Percentiles rank a stretch among this genome's conserved stretches.
phyloP scores from a whole-genome alignment of 768 basidiomycete species.

The Symmetrospora coprosmae region DNA sequence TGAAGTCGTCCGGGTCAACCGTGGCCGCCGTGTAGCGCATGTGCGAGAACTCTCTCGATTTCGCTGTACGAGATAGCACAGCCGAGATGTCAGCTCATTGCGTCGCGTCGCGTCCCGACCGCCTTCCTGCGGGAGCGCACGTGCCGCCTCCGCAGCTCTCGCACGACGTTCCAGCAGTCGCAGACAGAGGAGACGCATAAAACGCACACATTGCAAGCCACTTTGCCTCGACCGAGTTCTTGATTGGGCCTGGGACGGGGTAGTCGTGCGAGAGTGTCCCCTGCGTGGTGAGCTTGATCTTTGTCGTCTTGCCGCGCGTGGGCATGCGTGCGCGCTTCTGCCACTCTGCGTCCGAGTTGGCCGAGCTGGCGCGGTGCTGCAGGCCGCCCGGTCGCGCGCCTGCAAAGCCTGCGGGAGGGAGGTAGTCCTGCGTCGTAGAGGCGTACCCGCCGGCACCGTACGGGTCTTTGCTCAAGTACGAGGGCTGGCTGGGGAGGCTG shows the following conservation, averaged over 20 bases:
- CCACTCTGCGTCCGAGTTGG: constrained; percentile 18
- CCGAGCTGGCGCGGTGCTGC: neutral
- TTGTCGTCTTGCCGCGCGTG: constrained; percentile 46
- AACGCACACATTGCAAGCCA: constrained; percentile 13
- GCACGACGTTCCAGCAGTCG: neutral
- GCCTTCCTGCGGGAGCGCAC: no score
- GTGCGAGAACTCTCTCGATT: constrained; percentile 62
- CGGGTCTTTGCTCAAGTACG: neutral
- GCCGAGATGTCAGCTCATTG: neutral
- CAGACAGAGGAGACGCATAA: no score
- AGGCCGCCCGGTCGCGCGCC: neutral
- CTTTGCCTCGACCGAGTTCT: constrained; percentile 5
- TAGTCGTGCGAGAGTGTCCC: constrained; percentile 29
- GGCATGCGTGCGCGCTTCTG: constrained; percentile 19
- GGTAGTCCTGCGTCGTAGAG: neutral
- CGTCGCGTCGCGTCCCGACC: constrained; percentile 23
- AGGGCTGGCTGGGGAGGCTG: neutral
- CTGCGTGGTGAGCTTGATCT: constrained; percentile 64
- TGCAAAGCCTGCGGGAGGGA: neutral
- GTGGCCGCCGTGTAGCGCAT: constrained; percentile 60
- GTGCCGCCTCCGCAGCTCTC: neutral
- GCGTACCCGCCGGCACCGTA: neutral
- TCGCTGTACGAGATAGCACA: constrained; percentile 32
- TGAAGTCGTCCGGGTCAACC: constrained; percentile 78
- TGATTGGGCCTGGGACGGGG: constrained; percentile 30